phyloP scores from a whole-genome alignment of 2,329 filamentous ascomycete species.

The Lachnellula occidentalis region DNA sequence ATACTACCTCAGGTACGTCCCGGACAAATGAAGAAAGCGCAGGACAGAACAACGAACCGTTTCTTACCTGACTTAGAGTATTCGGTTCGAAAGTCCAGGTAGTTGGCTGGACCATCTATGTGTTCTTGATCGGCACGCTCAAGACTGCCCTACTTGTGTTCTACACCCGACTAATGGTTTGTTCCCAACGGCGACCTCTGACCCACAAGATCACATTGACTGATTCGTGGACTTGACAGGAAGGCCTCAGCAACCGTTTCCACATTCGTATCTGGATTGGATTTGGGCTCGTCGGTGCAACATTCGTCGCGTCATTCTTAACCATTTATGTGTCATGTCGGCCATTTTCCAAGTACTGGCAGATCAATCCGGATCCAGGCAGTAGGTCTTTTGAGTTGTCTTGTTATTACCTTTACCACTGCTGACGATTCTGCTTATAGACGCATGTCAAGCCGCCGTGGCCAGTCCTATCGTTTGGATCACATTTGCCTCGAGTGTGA shows the following conservation, averaged over 20 bases:
- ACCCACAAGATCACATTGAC: background rate
- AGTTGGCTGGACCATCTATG: slow-evolving; percentile 49
- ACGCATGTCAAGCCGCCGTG: slow-evolving; percentile 39
- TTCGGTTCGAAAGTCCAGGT: slow-evolving; percentile 49
- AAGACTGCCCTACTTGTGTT: slow-evolving; percentile 52
- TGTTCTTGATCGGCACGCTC: slow-evolving; percentile 45
- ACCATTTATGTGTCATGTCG: slow-evolving; percentile 46
- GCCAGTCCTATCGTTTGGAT: slow-evolving; percentile 46
- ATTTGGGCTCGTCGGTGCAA: slow-evolving; percentile 42
- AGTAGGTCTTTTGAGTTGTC: slow-evolving; percentile 33
- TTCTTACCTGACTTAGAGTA: slow-evolving; percentile 32
- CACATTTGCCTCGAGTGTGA: slow-evolving; percentile 47
- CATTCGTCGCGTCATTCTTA: slow-evolving; percentile 44
- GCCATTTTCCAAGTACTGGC: slow-evolving; percentile 51
- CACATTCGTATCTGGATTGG: slow-evolving; percentile 39
- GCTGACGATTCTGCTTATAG: slow-evolving; percentile 34
- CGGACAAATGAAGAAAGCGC: background rate
- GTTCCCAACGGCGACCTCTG: background rate
- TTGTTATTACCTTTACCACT: background rate
- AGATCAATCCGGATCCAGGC: slow-evolving; percentile 53
- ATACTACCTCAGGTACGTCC: slow-evolving; percentile 32
- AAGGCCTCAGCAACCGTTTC: slow-evolving; percentile 36
- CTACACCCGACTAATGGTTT: slow-evolving; percentile 47
- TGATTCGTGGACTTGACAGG: slow-evolving; percentile 6
- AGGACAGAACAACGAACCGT: slow-evolving; percentile 3